A percentile compares a stretch with the other conserved stretches of the same genome.
phyloP scores from a whole-genome alignment of 2,329 filamentous ascomycete species.

The Fusarium robinianum region DNA sequence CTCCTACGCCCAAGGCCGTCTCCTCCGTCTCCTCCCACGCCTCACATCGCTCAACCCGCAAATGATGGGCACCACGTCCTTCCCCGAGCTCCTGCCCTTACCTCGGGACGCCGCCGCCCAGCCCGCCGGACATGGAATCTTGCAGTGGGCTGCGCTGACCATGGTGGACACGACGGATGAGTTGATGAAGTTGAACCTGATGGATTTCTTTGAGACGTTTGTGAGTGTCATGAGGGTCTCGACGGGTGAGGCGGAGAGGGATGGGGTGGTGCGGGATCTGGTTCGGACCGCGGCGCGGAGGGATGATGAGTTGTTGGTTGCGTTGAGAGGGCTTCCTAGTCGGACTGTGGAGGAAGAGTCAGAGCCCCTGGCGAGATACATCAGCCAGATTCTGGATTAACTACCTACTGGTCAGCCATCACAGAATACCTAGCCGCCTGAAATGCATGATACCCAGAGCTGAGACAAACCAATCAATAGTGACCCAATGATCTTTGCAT shows the following conservation, averaged over 20 bases:
- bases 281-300: slow-evolving; percentile 47
- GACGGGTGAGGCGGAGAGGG: slow-evolving; percentile 42
- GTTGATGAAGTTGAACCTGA: slow-evolving; percentile 55
- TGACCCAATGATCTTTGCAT: background rate
- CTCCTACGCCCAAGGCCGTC: slow-evolving; percentile 56
- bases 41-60: slow-evolving; percentile 53
- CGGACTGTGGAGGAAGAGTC: slow-evolving; percentile 57
- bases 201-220: slow-evolving; percentile 59
- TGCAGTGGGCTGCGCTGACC: slow-evolving; percentile 55
- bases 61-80: slow-evolving; percentile 45
- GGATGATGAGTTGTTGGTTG: slow-evolving; percentile 46
- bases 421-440: too few species aligned
- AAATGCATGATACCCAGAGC: slow-evolving; percentile 22
- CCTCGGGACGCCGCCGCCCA: slow-evolving; percentile 25
- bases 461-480: background rate
- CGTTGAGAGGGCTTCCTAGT: slow-evolving; percentile 51
- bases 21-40: slow-evolving; percentile 56
- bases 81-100: slow-evolving; percentile 42
- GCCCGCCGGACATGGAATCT: slow-evolving; percentile 44
- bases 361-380: slow-evolving; percentile 51
- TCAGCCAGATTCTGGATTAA: slow-evolving; percentile 45
- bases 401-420: too few species aligned
- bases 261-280: slow-evolving; percentile 45
- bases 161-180: slow-evolving; percentile 57
- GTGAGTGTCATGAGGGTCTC: slow-evolving; percentile 53